A percentile compares a stretch with the other conserved stretches of the same genome.
phyloP scores from a whole-genome alignment of 768 basidiomycete genomes.

The Amanita rimosa region DNA sequence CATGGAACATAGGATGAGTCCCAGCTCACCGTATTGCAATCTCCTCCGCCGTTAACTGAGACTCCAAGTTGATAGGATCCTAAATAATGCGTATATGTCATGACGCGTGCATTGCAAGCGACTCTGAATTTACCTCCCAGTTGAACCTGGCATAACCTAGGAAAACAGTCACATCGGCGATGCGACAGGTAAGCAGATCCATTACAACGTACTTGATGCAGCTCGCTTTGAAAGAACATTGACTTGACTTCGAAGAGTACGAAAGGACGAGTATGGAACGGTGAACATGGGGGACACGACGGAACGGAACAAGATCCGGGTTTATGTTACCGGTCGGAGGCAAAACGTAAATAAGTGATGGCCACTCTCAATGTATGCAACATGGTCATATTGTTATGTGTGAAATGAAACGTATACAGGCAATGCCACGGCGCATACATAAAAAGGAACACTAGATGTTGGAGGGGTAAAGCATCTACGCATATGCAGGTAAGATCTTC shows the following conservation, averaged over 20 bases:
- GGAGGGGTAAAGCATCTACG: slow-evolving; percentile 88
- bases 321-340: neutral
- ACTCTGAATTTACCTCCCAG: slow-evolving; percentile 27
- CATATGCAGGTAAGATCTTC: neutral
- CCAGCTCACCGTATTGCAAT: slow-evolving; percentile 64
- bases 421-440: slow-evolving; percentile 5
- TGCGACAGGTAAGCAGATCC: neutral
- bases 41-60: slow-evolving; percentile 83
- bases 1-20: neutral
- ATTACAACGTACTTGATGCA: slow-evolving; percentile 14
- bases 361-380: slow-evolving; percentile 16
- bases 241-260: neutral
- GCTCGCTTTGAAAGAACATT: slow-evolving; percentile 12
- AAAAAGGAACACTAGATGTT: slow-evolving; percentile 43
- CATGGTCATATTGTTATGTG: slow-evolving; percentile 36
- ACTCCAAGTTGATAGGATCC: slow-evolving; percentile 80
- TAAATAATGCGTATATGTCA: slow-evolving; percentile 16
- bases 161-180: neutral
- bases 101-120: neutral
- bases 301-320: slow-evolving; percentile 9
- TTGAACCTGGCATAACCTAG: slow-evolving; percentile 29
- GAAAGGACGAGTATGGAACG: neutral
- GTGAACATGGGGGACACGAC: neutral
- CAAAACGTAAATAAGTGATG: neutral
- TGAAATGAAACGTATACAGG: slow-evolving; percentile 19